Evolutionary conservation across 192 early-diverging fungal genomes (phyloP), one percentile per base, ranked within the genome.

Genomic region (Allomyces macrogynus): DNA sequence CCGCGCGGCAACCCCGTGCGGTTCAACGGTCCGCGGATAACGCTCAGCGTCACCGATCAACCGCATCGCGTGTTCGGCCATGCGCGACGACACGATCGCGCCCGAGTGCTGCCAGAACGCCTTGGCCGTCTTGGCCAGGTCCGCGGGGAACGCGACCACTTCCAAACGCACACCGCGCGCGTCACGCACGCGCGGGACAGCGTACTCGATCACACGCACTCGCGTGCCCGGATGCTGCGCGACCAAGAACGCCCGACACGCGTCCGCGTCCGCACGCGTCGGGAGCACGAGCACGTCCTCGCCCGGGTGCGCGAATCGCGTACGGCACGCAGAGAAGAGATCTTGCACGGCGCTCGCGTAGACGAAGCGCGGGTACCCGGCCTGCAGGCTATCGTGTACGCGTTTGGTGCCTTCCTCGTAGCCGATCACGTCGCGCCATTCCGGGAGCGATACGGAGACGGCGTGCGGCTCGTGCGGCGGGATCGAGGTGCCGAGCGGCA

Each of bases 31-130:
- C 32, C 7, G 3, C 32, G 32, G 32, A 40, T 40, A 8, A 40
- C 32, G 32, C 7, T 40, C 32, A 7, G 32, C 32, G 32, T 40
- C 32, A 3, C 32, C 32, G 32, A 40, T 40, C 32, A 90, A 75
- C 44, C 79, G 73, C 63, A 98, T 69, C 70, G 87, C 88, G 64
- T 87, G 84, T 43, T 88, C 82, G 0, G 95, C 95, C 73, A 89
- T 79, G 43, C 95, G 83, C 4, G 89, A 89, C 1, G 88, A 85
- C 26, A 98, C 81, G 60, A 84, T 89, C 60, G 90, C 89, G 25
- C 95, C 95, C 8, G 89, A 72, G 72, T 98, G 95, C 75, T 96
- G 93, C 95, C 95, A 98, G 70, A 86, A 95, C 76, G 83, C 84
- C 71, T 97, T 95, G n/a, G 87, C 95, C 44, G 90, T 68, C 14